Evolutionary conservation across 345 rosid species (phyloP), one percentile per base, ranked within the genome.

Genomic region (Citrus inodora): DNA sequence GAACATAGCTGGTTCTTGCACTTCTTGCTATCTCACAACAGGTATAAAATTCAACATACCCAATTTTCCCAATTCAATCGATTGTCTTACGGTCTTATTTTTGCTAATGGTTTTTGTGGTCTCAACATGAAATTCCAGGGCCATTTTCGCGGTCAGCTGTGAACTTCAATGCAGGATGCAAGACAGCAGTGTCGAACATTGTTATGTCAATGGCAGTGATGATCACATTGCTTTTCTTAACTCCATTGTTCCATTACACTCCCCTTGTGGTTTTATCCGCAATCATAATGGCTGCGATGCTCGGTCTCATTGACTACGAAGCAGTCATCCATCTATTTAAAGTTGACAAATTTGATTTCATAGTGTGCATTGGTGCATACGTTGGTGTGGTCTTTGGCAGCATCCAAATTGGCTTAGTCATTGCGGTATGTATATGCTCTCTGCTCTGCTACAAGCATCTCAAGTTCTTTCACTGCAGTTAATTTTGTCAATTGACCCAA

Each of bases 151-250:
- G 98, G 55, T 89, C 98, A 0, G 98, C 98, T 0, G 97, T 95
- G 81, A 95, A 95, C 90, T 91, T 86, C 88, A 95, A 95, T 11
- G 97, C 98, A 1, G 98, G 98, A 5, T 93, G 97, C 89, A 92
- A 93, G 80, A 92, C 98, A 0, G 98, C 97, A 17, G 86, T 89
- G 67, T 93, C 98, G 1, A 95, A 95, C 85, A 88, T 95, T 27
- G 85, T 95, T 13, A 92, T 95, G 98, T 91, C 97, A 6, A 3
- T 95, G 3, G 97, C 95, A 0, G 93, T 95, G 46, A 91, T 89
- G 81, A 21, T 93, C 9, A 93, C 98, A 0, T 42, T 95, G 80
- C 72, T 93, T 30, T 88, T 92, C 85, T 80, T 95, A 9, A 95
- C 97, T 7, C 98, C 98, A 0, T 46, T 93, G 37, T 93, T 95